Base-by-base conservation (phyloP, 2,329 filamentous ascomycete genomes). In the Beauveria sp. region DNA sequence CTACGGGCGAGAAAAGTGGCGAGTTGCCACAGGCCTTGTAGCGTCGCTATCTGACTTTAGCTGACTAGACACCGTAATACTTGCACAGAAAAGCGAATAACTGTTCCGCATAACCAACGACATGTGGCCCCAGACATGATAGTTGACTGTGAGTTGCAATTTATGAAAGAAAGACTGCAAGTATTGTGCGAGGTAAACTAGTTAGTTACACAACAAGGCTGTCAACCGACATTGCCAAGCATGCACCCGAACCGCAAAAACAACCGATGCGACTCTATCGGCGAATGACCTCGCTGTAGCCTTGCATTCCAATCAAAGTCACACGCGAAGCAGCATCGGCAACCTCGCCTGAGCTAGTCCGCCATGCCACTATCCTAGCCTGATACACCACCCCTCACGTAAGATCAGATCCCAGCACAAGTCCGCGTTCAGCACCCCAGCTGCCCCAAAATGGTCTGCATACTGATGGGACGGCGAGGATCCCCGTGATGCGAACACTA, bases 361-460 rank as follows among this genome's bases (percentile, higher is more conserved):
- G 54, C 28, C 18, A 31, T 38, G 7, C 16, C 26, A 10, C 18
- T 12, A 34, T 28, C n/a, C 26, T 40, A 45, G 55, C 9, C 22
- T n/a, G 28, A 26, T 38, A 57, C 28, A 14, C 20, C 46, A 51
- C 46, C 46, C 46, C 56, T 59, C 56, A 59, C 56, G 56, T 51
- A 59, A 51, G 56, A 59, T 51, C 22, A 28, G 22, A 59, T 50
- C 45, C 45, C 31, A 28, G 34, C 22, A 20, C 18, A 38, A 40
- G 22, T 42, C 56, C 56, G 24, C 56, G 20, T 26, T 28, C 3
- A 24, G 22, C 16, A 43, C 5, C 45, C 38, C 16, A 54, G 20
- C 14, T 31, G 22, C 9, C 3, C 48, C 24, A 28, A 7, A 14
- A 20, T 45, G 16, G 14, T 16, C 16, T 42, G 38, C 22, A 34